Evolutionary conservation across 768 basidiomycete species (phyloP), one percentile per base, ranked within the genome.

Genomic region (Russula griseocarnosa): DNA sequence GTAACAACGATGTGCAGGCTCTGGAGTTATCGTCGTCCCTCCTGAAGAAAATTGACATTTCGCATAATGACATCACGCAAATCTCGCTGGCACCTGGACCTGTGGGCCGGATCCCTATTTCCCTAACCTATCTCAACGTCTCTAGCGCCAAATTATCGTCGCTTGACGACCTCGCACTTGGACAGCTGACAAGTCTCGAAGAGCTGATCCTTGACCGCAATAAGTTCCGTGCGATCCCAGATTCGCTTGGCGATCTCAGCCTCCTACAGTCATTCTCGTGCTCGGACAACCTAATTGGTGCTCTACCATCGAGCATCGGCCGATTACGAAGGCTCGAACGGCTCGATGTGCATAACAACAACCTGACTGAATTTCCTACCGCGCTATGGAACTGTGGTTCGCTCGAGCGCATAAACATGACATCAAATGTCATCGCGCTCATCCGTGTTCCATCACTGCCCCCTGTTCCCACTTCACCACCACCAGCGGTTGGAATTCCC

Each of bases 301-400:
- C 80, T 18, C 80, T 98, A 0, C 97, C 97, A 0, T 73, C 78
- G 13, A 84, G 83, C 47, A 86, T 98, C 54, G 93, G 93, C 16
- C 78, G 79, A 10, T 78, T 98, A 51, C 84, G 85, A 74, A 85
- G 83, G 49, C 81, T 98, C 11, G 83, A 87, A 67, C 77, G 75
- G 1, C 80, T 99, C 47, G 92, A 97, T 68, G 88, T 88, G 3
- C 95, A 98, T 72, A 94, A 92, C 72, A 99, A 98, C 77, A 88
- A 87, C 69, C 78, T 98, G 52, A 83, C 79, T 5, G 85, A 86
- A 68, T 76, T 98, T 0, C 92, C 95, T 0, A 75, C 76, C 22
- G 78, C 83, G 38, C 73, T 99, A 1, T 99, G 97, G 97, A 82
- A 86, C 44, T 98, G 95, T 74, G 79, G 83, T 0, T 83, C 81